Base-by-base conservation (phyloP, 345 rosid genomes). In the Erysimum cheiranthoides region DNA sequence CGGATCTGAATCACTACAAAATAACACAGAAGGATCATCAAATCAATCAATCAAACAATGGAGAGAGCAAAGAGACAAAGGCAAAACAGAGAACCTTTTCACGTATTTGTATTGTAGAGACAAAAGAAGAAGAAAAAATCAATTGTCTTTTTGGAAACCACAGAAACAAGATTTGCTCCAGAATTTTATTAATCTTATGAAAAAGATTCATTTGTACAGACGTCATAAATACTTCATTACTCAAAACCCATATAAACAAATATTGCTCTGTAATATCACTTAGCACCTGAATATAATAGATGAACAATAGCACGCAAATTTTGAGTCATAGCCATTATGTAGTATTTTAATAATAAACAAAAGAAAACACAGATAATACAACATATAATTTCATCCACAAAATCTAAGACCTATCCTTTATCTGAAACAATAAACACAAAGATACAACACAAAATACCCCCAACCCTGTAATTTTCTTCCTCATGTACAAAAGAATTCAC, bases 401-500 rank as follows among this genome's bases (percentile, higher is more conserved):
- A 61, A 70, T 53, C 36, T 62, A 76, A 63, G 35, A 62, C 66
- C 71, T 76, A 70, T 76, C 28, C 17, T 70, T 57, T 36, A 17
- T 21, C 43, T 70, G 66, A 76, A 62, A 54, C 60, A 77, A 70
- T 64, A 77, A 77, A 53, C 63, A 53, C 67, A 66, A 54, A 47
- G 77, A 54, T 54, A 64, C 77, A 63, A 53, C 59, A 61, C 53
- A 67, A 74, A 16, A 9, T 14, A 9, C 6, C 39, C 31, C 4
- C 25, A 21, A 21, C 78, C 52, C 50, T 66, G 73, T 75, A 75
- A 75, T 75, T 49, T 73, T 56, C 59, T 34, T 61, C 42, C 58
- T 53, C 80, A 76, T 71, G 76, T 77, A 77, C 80, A 77, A 77
- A 77, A 77, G 80, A 77, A 77, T 77, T 71, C 80, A 70, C 61